Percentiles rank a stretch among this genome's conserved stretches.
Conservation (phyloP, 2,329 filamentous ascomycete genomes). For the Beauveria sp. region DNA sequence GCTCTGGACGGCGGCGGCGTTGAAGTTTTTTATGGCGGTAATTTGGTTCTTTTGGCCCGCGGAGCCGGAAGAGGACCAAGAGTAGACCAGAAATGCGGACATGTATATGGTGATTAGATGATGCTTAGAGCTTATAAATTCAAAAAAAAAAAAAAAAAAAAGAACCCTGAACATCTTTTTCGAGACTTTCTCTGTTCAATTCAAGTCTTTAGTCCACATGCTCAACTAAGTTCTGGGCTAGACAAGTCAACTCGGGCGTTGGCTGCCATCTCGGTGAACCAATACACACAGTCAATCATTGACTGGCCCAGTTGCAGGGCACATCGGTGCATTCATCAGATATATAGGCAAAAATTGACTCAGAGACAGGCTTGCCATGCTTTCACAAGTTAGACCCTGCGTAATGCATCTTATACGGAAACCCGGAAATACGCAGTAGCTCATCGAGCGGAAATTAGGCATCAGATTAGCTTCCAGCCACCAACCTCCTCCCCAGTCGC, state of each 20-base stretch:
- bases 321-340: too few species aligned
- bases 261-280: too few species aligned
- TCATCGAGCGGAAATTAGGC: not conserved
- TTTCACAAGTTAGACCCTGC: too few species aligned
- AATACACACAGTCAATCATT: too few species aligned
- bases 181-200: not conserved
- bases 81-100: not conserved
- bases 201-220: not conserved
- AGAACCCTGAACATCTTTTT: not conserved
- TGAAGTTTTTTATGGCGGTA: constrained; percentile 50
- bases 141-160: not conserved
- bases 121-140: not conserved
- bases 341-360: too few species aligned
- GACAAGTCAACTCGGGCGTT: too few species aligned
- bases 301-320: too few species aligned
- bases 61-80: constrained; percentile 28
- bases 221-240: too few species aligned
- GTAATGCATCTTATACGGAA: too few species aligned
- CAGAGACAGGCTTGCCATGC: too few species aligned
- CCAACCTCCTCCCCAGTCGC: not conserved
- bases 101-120: not conserved
- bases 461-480: not conserved
- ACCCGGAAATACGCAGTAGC: not conserved
- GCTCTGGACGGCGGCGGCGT: constrained; percentile 49
- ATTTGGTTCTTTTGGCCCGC: constrained; percentile 56